phyloP scores from a whole-genome alignment of 345 rosid genomes.

The Lepidium didymum region DNA sequence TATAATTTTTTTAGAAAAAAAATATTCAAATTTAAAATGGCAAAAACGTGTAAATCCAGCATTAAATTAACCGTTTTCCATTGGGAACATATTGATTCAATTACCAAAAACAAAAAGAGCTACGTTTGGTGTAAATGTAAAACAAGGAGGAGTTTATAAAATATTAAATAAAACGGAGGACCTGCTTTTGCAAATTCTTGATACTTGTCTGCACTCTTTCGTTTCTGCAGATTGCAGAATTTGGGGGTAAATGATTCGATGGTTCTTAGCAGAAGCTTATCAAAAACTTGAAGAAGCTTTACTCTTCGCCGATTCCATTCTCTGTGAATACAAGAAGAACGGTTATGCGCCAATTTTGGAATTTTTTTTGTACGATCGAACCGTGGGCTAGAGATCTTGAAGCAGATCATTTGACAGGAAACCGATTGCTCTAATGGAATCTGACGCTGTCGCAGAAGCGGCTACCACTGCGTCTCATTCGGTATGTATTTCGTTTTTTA shows the following conservation, averaged over 20 bases:
- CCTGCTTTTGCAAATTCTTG: neutral
- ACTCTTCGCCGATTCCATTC: neutral
- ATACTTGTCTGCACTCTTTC: neutral
- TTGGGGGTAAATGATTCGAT: constrained; percentile 24
- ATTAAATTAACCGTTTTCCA: too few species aligned
- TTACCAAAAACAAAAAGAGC: too few species aligned
- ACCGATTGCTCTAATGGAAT: constrained; percentile 15
- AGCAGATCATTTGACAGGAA: constrained; percentile 11
- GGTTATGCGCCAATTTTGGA: constrained; percentile 9
- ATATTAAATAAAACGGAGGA: neutral
- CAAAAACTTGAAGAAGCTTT: constrained; percentile 3
- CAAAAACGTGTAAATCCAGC: too few species aligned
- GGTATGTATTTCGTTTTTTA: constrained; percentile 15
- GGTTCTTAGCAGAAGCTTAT: neutral
- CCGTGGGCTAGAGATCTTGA: constrained; percentile 17
- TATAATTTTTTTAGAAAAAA: too few species aligned
- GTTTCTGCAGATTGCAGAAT: constrained; percentile 18
- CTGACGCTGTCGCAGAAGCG: neutral
- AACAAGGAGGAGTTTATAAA: neutral
- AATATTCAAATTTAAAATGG: too few species aligned
- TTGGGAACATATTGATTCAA: too few species aligned
- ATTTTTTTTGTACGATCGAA: constrained; percentile 6
- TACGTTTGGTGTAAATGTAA: neutral
- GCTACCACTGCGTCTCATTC: constrained; percentile 13
- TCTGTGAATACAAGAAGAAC: neutral